A percentile compares a stretch with the other conserved stretches of the same genome.
These are phyloP conservation scores for Paramecium pentaurelia DNA, from an alignment of 73 alveolate species.

Conservation along the genomic window DNA sequence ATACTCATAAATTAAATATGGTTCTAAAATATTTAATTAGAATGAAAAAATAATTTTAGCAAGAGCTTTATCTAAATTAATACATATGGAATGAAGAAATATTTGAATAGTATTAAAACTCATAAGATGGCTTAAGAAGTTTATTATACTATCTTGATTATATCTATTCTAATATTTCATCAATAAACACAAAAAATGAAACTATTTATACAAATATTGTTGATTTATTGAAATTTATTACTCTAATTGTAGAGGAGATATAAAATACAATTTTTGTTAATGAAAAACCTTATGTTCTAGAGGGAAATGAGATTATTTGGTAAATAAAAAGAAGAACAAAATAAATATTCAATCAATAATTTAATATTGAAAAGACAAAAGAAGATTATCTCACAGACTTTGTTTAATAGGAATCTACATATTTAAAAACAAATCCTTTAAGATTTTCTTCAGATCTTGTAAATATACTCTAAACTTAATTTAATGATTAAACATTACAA, in stretches of 20 bases:
- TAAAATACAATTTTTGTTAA: neutral
- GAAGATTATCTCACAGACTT: neutral
- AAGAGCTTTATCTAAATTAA: neutral
- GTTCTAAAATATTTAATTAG: too few relatives aligned
- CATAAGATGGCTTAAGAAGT: neutral
- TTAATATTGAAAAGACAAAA: neutral
- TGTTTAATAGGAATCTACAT: neutral
- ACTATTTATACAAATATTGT: neutral
- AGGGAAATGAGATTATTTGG: neutral
- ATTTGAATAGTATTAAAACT: too few relatives aligned
- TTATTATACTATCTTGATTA: neutral
- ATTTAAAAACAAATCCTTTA: neutral
- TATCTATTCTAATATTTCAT: neutral
- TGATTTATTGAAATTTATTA: neutral
- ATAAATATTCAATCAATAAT: neutral
- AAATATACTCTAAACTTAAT: neutral
- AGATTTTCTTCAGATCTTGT: neutral
- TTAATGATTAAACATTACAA: neutral
- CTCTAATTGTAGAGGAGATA: neutral
- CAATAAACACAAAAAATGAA: neutral
- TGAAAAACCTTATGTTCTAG: neutral
- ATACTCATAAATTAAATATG: too few relatives aligned
- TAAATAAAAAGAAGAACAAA: neutral
- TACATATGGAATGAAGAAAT: neutral
- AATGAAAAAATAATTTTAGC: too few relatives aligned